Percentiles rank a stretch among this genome's conserved stretches.
Evolutionary conservation across 2,329 filamentous ascomycete genomes (phyloP).

Genomic region (Exophiala spinifera): DNA sequence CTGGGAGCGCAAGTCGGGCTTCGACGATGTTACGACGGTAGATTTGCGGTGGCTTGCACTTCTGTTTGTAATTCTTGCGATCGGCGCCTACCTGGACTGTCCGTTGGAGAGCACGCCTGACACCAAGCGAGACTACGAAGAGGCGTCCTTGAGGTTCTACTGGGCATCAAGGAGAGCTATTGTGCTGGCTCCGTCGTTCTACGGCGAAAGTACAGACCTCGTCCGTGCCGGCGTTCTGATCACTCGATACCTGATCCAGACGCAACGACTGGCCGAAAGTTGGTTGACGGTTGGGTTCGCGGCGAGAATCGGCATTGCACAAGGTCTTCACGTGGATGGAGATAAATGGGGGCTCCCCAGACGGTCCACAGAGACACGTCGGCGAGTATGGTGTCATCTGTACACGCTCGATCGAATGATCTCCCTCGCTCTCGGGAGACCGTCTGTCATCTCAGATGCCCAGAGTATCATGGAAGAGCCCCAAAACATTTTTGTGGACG

Average conservation of each 20-base stretch:
- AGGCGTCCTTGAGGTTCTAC: slow-evolving; percentile 3
- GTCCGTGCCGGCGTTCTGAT: slow-evolving; percentile 1
- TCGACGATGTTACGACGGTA: slow-evolving; percentile 1
- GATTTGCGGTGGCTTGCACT: slow-evolving; percentile 3
- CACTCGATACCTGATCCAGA: slow-evolving; percentile 3
- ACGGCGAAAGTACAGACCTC: slow-evolving; percentile 4
- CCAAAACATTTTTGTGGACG: slow-evolving; percentile 2
- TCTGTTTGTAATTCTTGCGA: slow-evolving; percentile 2
- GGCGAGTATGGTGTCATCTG: background rate
- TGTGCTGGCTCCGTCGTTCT: slow-evolving; percentile 1
- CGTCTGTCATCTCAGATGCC: background rate
- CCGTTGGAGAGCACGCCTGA: background rate
- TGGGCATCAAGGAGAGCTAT: slow-evolving; percentile 3
- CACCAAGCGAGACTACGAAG: background rate
- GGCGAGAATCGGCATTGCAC: background rate
- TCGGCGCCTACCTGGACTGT: background rate
- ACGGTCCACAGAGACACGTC: background rate
- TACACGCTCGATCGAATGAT: slow-evolving; percentile 4
- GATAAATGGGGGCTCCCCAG: background rate
- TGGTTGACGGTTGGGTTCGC: slow-evolving; percentile 4
- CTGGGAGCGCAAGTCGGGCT: slow-evolving; percentile 5
- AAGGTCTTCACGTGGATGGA: slow-evolving; percentile 1
- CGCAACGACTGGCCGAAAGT: background rate
- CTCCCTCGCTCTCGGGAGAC: background rate
- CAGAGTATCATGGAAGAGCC: background rate